Base-by-base conservation (phyloP, 345 rosid species). In the Gossypium australe region DNA sequence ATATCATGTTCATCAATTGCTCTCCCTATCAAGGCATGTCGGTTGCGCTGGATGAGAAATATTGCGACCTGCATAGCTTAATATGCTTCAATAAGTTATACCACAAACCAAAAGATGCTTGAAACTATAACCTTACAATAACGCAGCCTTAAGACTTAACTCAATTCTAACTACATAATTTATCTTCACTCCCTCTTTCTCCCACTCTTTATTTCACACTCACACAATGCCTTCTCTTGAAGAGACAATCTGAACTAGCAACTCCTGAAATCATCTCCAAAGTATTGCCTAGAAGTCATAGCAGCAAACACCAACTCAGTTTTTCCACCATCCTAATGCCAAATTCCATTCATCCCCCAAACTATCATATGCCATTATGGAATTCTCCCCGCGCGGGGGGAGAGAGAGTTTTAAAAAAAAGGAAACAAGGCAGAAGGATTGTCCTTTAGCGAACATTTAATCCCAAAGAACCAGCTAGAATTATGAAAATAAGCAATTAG, bases 1-100 rank as follows among this genome's bases (percentile, higher is more conserved):
- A 93, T 90, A 74, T 92, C 98, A 74, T 94, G 85, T 77, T 91
- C 93, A 84, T 94, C 98, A 83, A 94, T 94, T 82, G 98, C 98
- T 84, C 98, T 87, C 41, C 98, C 98, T 78, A 94, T 91, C 89
- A 94, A 82, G 64, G 98, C 95, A 85, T 94, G 98, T 48, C 98
- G 88, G 71, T 94, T 94, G 78, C 98, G 89, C 84, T 94, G 98
- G 79, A 94, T 94, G 75, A 94, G 97, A 89, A 94, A 94, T 79
- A 94, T 89, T 38, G 98, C 98, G 61, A 94, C 98, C 98, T 94
- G 75, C 80, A 70, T 3, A 65, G 43, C 7, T 38, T 48, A 11
- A 71, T 72, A 64, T 43, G 25, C 51, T 43, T 59, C 38, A 72
- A 44, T 56, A 58, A 43, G 22, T 14, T 72, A 41, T 55, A 53